Conservation (phyloP, 768 basidiomycete species). For the Rhizopogon salebrosus region DNA sequence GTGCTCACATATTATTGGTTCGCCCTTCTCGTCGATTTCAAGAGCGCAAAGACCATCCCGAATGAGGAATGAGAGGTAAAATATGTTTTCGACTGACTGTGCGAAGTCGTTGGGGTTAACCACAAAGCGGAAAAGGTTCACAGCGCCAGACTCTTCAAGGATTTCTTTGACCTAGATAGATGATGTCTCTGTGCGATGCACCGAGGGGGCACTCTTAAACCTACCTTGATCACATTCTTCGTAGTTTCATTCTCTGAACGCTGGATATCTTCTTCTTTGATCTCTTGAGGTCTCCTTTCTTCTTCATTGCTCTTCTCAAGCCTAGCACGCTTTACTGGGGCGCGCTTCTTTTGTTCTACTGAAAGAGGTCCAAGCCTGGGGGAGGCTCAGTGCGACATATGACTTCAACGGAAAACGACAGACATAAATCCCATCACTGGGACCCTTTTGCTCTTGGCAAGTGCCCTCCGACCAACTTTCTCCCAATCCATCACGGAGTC, state of each 20-base stretch:
- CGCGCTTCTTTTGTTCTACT: conserved; percentile 78
- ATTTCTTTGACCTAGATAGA: conserved; percentile 53
- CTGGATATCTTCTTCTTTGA: conserved; percentile 77
- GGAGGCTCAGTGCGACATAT: conserved; percentile 10
- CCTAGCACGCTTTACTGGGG: conserved; percentile 51
- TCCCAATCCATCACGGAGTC: conserved; percentile 71
- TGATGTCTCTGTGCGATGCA: neutral
- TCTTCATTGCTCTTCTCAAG: conserved; percentile 70
- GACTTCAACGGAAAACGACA: conserved; percentile 17
- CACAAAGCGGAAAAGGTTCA: conserved; percentile 84
- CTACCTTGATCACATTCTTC: conserved; percentile 73
- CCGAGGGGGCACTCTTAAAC: conserved; percentile 14
- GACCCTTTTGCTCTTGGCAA: conserved; percentile 74
- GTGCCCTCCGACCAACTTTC: conserved; percentile 76
- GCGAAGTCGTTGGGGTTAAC: conserved; percentile 88
- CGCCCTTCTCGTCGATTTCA: conserved; percentile 60
- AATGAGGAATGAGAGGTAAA: conserved; percentile 91
- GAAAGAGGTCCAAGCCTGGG: conserved; percentile 87
- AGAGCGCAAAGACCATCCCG: conserved; percentile 78
- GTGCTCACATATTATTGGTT: conserved; percentile 68
- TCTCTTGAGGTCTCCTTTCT: conserved; percentile 69
- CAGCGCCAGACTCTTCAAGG: conserved; percentile 41
- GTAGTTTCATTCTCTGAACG: conserved; percentile 86
- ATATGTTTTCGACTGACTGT: conserved; percentile 95
- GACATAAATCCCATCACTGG: conserved; percentile 89